These are phyloP conservation scores for Hippophae rhamnoides DNA, from an alignment of 306 rosid species.

Conservation along the genomic window DNA sequence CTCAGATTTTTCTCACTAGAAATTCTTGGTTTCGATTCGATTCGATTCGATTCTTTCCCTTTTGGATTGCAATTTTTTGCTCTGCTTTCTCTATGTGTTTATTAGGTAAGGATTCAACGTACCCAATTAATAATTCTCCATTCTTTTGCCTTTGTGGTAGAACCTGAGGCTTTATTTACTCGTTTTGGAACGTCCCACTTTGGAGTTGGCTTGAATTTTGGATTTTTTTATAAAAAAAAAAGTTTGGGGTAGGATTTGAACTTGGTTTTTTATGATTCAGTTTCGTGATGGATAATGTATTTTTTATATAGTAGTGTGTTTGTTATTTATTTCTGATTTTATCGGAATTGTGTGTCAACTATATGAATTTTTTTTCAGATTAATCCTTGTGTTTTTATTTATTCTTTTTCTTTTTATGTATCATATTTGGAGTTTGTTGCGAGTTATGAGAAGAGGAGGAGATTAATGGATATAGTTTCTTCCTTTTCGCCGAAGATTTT, in stretches of 20 bases:
- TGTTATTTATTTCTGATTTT: background rate
- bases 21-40: background rate
- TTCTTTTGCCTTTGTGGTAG: background rate
- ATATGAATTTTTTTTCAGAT: no score
- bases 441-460: no score
- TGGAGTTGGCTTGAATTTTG: conserved; percentile 7
- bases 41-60: conserved; percentile 24
- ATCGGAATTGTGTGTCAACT: background rate
- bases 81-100: conserved; percentile 7
- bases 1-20: conserved; percentile 10
- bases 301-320: conserved; percentile 4
- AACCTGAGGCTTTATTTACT: conserved; percentile 2
- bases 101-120: conserved; percentile 35
- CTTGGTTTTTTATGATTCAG: conserved; percentile 14
- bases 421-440: no score
- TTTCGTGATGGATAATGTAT: conserved; percentile 13
- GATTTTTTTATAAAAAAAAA: background rate
- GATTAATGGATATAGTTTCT: no score
- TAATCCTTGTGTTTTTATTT: no score
- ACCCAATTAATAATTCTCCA: conserved; percentile 11
- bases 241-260: conserved; percentile 14
- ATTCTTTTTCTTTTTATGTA: no score
- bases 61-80: conserved; percentile 12
- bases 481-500: no score
- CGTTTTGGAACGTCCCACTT: conserved; percentile 9